Evolutionary conservation across 2,329 filamentous ascomycete species (phyloP).

Genomic region (Chrysoporthe deuterocubensis): DNA sequence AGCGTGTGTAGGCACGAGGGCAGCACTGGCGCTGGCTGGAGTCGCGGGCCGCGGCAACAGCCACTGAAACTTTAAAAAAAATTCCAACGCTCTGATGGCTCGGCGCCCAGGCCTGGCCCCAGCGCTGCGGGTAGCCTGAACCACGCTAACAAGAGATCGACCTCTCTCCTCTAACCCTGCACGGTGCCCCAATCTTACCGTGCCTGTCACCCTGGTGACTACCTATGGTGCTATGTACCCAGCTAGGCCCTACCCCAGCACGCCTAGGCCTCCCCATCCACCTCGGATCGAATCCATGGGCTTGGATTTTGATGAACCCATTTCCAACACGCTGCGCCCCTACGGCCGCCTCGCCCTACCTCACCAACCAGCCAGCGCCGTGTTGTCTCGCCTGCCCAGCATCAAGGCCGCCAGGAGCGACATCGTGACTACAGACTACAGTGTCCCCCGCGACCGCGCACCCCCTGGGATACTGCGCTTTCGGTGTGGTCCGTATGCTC

Average conservation of each 20-base stretch:
- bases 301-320: constrained; percentile 6
- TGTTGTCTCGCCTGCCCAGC: background rate
- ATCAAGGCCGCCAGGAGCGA: background rate
- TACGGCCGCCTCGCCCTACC: background rate
- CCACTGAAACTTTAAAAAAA: background rate
- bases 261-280: background rate
- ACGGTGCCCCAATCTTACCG: background rate
- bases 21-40: background rate
- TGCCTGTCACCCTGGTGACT: background rate
- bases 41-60: background rate
- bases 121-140: too few species aligned
- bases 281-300: background rate
- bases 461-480: background rate
- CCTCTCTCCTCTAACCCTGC: too few species aligned
- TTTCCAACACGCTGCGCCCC: constrained; percentile 8
- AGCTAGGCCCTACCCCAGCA: background rate
- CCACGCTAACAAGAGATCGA: too few species aligned
- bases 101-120: too few species aligned
- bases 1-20: background rate
- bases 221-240: background rate
- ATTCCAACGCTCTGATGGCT: background rate
- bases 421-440: background rate
- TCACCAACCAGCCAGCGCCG: background rate
- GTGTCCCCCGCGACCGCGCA: too few species aligned
- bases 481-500: background rate